phyloP scores from a whole-genome alignment of 2,329 filamentous ascomycete genomes.

The Nemania diffusa region DNA sequence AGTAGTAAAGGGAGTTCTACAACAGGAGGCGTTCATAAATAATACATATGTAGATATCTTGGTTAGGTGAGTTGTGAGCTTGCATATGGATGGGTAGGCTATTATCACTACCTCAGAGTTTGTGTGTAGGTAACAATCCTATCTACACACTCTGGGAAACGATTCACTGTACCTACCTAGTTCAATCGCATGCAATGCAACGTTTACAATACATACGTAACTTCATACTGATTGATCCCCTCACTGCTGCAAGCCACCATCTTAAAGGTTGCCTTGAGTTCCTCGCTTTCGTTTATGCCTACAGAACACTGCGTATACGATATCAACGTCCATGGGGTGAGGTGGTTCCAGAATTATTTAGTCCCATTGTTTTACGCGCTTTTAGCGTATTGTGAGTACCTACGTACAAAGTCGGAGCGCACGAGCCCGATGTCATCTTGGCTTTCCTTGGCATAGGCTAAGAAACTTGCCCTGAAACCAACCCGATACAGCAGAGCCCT shows the following conservation, averaged over 20 bases:
- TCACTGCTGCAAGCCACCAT: not conserved
- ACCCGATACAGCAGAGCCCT: not conserved
- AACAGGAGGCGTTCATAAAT: no score
- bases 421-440: conserved; percentile 1
- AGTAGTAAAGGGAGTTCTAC: no score
- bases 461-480: conserved; percentile 1
- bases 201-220: not conserved
- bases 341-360: not conserved
- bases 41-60: no score
- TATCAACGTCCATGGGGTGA: conserved; percentile 4
- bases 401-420: not conserved
- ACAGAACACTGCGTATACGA: conserved; percentile 11
- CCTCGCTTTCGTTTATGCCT: conserved; percentile 16
- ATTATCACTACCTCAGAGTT: no score
- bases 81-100: no score
- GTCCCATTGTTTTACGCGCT: not conserved
- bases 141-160: no score
- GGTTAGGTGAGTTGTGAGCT: no score
- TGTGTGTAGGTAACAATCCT: no score
- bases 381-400: no score
- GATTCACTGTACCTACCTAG: not conserved
- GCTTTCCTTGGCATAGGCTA: conserved; percentile 7
- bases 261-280: not conserved
- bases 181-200: not conserved
- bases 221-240: not conserved